Percentiles rank a stretch among this genome's conserved stretches.
Conservation (phyloP, 2,329 filamentous ascomycete genomes). For the Akanthomyces dipterigenus region DNA sequence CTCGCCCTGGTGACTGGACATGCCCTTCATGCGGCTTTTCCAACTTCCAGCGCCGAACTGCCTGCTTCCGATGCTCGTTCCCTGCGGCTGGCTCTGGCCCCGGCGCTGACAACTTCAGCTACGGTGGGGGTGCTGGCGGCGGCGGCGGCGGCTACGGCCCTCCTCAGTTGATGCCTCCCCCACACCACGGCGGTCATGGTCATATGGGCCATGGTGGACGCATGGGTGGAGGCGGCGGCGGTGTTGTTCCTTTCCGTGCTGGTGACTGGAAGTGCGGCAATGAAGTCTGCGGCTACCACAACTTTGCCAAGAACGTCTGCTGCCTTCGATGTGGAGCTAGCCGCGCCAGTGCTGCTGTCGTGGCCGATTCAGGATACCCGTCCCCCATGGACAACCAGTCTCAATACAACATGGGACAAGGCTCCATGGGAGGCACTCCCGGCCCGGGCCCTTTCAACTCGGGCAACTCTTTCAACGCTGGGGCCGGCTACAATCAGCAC, state of each 20-base stretch:
- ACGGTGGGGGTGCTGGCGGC: slow-evolving; percentile 17
- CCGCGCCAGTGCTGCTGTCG: slow-evolving; percentile 85
- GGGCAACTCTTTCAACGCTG: slow-evolving; percentile 60
- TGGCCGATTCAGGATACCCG: slow-evolving; percentile 87
- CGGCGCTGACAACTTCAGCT: slow-evolving; percentile 59
- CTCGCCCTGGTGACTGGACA: slow-evolving; percentile 96
- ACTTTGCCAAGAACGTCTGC: slow-evolving; percentile 98
- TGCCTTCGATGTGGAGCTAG: slow-evolving; percentile 94
- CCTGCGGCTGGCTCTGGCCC: slow-evolving; percentile 78
- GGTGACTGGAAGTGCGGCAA: slow-evolving; percentile 99
- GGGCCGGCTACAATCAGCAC: slow-evolving; percentile 64
- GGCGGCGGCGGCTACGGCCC: slow-evolving; percentile 45
- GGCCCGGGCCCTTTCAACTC: slow-evolving; percentile 71
- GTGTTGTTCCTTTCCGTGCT: slow-evolving; percentile 88
- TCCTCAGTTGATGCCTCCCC: slow-evolving; percentile 73
- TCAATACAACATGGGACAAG: slow-evolving; percentile 77
- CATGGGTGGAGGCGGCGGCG: slow-evolving; percentile 68
- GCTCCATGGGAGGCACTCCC: slow-evolving; percentile 77
- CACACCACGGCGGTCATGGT: slow-evolving; percentile 48
- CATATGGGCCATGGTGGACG: slow-evolving; percentile 55
- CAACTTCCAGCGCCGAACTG: slow-evolving; percentile 97
- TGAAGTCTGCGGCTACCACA: slow-evolving; percentile 96
- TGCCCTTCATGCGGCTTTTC: slow-evolving; percentile 98
- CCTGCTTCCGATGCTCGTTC: slow-evolving; percentile 98
- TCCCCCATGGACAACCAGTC: slow-evolving; percentile 83